Conservation (phyloP, 805 yeast genomes). For the Candida odintsovae region DNA sequence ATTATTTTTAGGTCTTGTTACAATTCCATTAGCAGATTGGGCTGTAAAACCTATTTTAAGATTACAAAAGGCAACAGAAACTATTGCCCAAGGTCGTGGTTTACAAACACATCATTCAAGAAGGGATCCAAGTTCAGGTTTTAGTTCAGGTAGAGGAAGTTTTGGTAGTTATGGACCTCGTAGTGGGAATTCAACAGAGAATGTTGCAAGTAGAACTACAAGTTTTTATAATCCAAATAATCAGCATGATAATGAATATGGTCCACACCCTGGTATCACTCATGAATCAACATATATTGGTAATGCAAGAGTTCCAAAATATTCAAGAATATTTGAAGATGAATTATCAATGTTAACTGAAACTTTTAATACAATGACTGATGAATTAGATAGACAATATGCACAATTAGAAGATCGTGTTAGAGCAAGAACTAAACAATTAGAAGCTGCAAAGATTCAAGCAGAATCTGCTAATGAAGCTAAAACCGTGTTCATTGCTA, state of each 20-base stretch:
- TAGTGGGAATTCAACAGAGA: not conserved
- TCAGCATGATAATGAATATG: not conserved
- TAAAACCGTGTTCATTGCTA: constrained; percentile 88
- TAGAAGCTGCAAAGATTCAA: constrained; percentile 80
- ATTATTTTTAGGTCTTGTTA: constrained; percentile 63
- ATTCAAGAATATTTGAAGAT: constrained; percentile 57
- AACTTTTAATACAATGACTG: constrained; percentile 88
- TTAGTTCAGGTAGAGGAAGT: constrained; percentile 10
- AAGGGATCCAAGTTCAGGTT: constrained; percentile 6
- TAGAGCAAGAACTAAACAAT: constrained; percentile 74
- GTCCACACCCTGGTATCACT: constrained; percentile 4
- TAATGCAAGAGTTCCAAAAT: constrained; percentile 38
- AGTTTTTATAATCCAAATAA: not conserved
- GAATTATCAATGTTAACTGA: constrained; percentile 85
- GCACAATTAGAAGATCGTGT: constrained; percentile 85
- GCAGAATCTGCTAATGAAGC: constrained; percentile 97
- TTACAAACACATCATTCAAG: constrained; percentile 20
- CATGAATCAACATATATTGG: constrained; percentile 28
- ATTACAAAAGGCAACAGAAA: constrained; percentile 76
- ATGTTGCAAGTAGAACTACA: not conserved
- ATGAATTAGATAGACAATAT: constrained; percentile 80
- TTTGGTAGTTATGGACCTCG: not conserved
- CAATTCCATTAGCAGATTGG: constrained; percentile 78
- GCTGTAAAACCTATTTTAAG: constrained; percentile 79
- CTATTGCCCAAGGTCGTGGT: constrained; percentile 37